Percentiles rank a stretch among this genome's conserved stretches.
Evolutionary conservation across 306 rosid species (phyloP).

Genomic region (Sphenostylis stenocarpa): DNA sequence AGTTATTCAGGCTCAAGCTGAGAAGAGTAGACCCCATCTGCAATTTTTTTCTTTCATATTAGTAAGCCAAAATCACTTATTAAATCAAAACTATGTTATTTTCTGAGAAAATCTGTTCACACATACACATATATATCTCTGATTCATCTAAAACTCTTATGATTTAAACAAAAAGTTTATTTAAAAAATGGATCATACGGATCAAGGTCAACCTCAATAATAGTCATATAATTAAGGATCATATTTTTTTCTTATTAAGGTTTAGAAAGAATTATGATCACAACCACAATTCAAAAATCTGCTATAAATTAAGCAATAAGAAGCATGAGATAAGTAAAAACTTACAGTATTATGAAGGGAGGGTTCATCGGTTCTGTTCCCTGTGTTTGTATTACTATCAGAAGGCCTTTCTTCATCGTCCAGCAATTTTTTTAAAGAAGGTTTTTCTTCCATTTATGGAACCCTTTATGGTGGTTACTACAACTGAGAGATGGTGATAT

Average conservation of each 20-base stretch:
- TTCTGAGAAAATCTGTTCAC: not conserved
- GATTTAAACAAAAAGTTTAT: not conserved
- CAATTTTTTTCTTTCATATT: not conserved
- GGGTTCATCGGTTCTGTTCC: not conserved
- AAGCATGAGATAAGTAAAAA: not conserved
- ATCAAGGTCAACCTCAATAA: not conserved
- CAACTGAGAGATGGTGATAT: not conserved
- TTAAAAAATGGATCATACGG: not conserved
- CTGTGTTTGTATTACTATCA: constrained; percentile 6
- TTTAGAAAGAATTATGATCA: not conserved
- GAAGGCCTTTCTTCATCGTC: constrained; percentile 24
- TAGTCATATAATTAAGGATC: not conserved
- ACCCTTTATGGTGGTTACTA: not conserved
- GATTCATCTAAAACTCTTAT: not conserved
- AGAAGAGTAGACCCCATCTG: constrained; percentile 43
- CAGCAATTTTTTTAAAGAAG: constrained; percentile 15
- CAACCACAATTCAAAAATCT: not conserved
- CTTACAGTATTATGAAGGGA: constrained; percentile 31
- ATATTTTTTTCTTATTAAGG: not conserved
- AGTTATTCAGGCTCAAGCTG: constrained; percentile 28
- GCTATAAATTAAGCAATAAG: not conserved
- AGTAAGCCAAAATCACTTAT: not conserved
- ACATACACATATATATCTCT: not conserved
- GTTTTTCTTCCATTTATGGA: constrained; percentile 39
- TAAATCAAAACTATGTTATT: not conserved